Percentiles rank a stretch among this genome's conserved stretches.
These are phyloP conservation scores for Anisodus tanguticus DNA, from an alignment of 257 asterid species.

Conservation along the genomic window DNA sequence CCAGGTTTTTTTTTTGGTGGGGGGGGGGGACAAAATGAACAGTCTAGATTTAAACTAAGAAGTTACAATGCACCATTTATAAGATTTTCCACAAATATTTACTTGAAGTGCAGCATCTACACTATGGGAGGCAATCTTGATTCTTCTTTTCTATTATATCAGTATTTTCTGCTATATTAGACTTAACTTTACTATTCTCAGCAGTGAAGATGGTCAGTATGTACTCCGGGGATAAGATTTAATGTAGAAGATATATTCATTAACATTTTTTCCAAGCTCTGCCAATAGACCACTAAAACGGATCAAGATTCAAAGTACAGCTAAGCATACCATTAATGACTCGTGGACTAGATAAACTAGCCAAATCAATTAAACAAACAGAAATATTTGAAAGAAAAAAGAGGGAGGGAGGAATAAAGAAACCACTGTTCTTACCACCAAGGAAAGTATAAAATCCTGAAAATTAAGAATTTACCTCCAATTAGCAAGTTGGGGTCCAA, in stretches of 20 bases:
- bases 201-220: background rate
- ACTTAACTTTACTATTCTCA: background rate
- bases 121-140: background rate
- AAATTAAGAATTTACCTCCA: constrained; percentile 58
- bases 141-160: background rate
- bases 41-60: background rate
- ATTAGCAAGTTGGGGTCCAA: constrained; percentile 59
- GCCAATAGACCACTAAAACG: background rate
- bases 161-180: too few relatives aligned
- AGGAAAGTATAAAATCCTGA: background rate
- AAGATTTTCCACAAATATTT: background rate
- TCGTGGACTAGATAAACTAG: background rate
- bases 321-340: background rate
- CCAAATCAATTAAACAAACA: background rate
- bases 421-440: background rate
- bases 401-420: background rate
- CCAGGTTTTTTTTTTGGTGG: background rate
- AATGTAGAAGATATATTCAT: background rate
- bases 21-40: background rate
- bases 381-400: background rate
- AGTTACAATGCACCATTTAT: background rate
- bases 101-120: background rate
- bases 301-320: background rate
- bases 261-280: background rate
- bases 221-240: background rate